A percentile compares a stretch with the other conserved stretches of the same genome.
Evolutionary conservation across 1,284 basidiomycete genomes (phyloP).

Genomic region (Malassezia brasiliensis): DNA sequence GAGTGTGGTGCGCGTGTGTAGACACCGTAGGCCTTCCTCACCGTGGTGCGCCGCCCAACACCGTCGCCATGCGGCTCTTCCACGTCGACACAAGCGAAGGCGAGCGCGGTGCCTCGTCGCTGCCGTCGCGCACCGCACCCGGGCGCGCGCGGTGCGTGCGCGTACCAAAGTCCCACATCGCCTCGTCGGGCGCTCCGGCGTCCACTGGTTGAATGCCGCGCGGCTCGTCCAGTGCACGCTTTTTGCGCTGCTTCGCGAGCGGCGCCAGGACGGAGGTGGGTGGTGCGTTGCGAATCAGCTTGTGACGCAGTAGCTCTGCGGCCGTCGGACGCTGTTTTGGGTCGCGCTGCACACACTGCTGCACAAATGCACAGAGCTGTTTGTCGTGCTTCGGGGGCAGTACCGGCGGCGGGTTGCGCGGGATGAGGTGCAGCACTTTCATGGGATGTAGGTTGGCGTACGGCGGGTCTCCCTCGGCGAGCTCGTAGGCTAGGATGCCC

Average conservation of each 20-base stretch:
- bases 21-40: neutral
- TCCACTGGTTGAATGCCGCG: neutral
- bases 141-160: neutral
- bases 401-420: constrained; percentile 90
- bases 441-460: constrained; percentile 95
- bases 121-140: neutral
- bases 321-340: constrained; percentile 88
- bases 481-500: constrained; percentile 98
- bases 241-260: neutral
- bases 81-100: neutral
- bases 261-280: constrained; percentile 40
- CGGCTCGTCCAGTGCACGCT: neutral
- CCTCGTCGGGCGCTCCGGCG: neutral
- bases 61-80: neutral
- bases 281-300: constrained; percentile 79
- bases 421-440: constrained; percentile 92
- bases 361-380: constrained; percentile 81
- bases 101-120: neutral
- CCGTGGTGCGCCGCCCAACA: neutral
- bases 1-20: constrained; percentile 49
- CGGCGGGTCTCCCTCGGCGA: constrained; percentile 98
- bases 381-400: constrained; percentile 75
- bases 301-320: constrained; percentile 72
- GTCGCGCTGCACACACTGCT: constrained; percentile 92
- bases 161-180: constrained; percentile 11